A percentile compares a stretch with the other conserved stretches of the same genome.
Conservation (phyloP, 2,329 filamentous ascomycete species). For the Paraphoma sp. region DNA sequence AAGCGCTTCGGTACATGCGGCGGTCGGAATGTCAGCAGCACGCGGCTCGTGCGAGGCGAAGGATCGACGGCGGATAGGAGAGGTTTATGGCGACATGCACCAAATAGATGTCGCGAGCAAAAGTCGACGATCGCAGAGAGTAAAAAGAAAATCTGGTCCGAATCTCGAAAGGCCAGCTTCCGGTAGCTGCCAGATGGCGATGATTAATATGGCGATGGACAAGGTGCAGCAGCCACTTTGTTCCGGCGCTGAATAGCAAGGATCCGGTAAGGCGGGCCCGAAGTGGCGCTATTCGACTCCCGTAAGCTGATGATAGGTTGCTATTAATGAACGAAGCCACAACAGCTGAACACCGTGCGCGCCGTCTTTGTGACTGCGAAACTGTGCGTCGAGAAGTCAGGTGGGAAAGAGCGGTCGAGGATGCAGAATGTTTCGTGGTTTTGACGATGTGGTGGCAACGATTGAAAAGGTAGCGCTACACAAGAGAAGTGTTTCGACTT, state of each 20-base stretch:
- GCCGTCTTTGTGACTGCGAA: not conserved
- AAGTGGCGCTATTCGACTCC: constrained; percentile 18
- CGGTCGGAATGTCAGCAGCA: constrained; percentile 18
- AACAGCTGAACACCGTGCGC: constrained; percentile 7
- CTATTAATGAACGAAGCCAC: constrained; percentile 13
- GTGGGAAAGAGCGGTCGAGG: not conserved
- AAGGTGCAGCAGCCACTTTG: constrained; percentile 19
- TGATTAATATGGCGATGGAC: constrained; percentile 24
- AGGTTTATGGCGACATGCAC: constrained; percentile 21
- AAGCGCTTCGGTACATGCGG: constrained; percentile 8
- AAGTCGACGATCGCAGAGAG: constrained; percentile 12
- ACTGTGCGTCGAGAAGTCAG: no score
- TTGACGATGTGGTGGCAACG: not conserved
- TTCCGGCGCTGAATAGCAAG: constrained; percentile 19
- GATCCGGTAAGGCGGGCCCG: constrained; percentile 16
- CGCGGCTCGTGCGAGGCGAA: constrained; percentile 20
- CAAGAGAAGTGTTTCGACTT: constrained; percentile 24
- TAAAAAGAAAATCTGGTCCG: constrained; percentile 4
- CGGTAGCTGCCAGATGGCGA: constrained; percentile 32
- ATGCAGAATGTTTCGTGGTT: not conserved
- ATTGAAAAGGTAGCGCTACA: not conserved
- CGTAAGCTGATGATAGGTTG: constrained; percentile 26
- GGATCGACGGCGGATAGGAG: constrained; percentile 6
- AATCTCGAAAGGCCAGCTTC: constrained; percentile 38
- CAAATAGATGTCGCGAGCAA: constrained; percentile 3